A percentile compares a stretch with the other conserved stretches of the same genome.
Evolutionary conservation across 1,284 basidiomycete genomes (phyloP).

Genomic region (Cryptococcus jaspeensis): DNA sequence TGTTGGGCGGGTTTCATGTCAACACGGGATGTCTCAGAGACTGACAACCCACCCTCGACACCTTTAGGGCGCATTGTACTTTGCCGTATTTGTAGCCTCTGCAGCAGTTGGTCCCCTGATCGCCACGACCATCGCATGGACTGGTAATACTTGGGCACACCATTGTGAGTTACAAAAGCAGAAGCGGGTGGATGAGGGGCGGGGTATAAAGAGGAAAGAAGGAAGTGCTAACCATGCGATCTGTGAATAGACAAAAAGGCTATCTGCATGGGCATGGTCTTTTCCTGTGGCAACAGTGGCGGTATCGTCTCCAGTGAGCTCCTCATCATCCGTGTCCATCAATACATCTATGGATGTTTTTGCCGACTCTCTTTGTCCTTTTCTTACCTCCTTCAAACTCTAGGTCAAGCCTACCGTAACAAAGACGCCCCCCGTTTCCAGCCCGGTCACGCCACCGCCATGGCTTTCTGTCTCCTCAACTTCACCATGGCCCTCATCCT

Average conservation of each 20-base stretch:
- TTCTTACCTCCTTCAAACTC: too few species aligned
- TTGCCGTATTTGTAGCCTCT: slow-evolving; percentile 53
- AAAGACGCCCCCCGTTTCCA: slow-evolving; percentile 40
- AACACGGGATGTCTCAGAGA: too few species aligned
- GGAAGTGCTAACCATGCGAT: slow-evolving; percentile 1
- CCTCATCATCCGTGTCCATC: too few species aligned
- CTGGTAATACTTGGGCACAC: slow-evolving; percentile 50
- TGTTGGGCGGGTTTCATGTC: not conserved
- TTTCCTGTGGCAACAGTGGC: slow-evolving; percentile 54
- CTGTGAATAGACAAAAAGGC: slow-evolving; percentile 44
- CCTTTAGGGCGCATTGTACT: slow-evolving; percentile 49
- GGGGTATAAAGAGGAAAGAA: not conserved
- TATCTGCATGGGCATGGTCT: slow-evolving; percentile 54
- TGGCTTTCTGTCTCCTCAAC: slow-evolving; percentile 47
- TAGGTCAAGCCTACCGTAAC: slow-evolving; percentile 46
- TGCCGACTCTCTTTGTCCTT: too few species aligned
- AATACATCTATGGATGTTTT: too few species aligned
- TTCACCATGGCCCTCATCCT: slow-evolving; percentile 45
- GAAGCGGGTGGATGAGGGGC: not conserved
- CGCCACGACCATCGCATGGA: slow-evolving; percentile 53
- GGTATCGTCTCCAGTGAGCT: slow-evolving; percentile 51
- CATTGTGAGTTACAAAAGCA: slow-evolving; percentile 34
- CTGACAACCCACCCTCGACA: not conserved
- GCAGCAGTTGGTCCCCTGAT: slow-evolving; percentile 51
- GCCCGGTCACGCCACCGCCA: slow-evolving; percentile 48